Base-by-base conservation (phyloP, 768 basidiomycete genomes). In the Amanita subjunquillea region DNA sequence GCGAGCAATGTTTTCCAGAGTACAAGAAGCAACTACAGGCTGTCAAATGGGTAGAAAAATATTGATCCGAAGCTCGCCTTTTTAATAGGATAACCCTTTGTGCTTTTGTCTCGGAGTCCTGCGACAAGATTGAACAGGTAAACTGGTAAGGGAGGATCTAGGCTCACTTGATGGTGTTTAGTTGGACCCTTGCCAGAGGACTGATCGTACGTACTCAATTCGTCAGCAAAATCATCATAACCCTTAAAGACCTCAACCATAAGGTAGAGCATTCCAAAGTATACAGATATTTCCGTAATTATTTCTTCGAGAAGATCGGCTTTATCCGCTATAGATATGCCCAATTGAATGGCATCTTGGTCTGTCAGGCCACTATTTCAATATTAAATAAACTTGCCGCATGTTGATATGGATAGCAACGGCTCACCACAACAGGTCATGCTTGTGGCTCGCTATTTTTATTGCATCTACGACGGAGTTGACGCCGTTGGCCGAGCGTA, bases 31-130 rank as follows among this genome's bases (percentile, higher is more conserved):
- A 97, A 80, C 94, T 96, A 59, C 4, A 20, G 10, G 45, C 5
- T 46, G 44, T 50, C 17, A 38, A 15, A 40, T 30, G 22, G 13
- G 22, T 34, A 10, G 20, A 13, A 10, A 27, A 3, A 8, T 23
- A 50, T 32, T 13, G 23, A 17, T 10, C 25, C 45, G 50, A 39
- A 51, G 55, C 50, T 20, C 49, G 89, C 93, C 79, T 97, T 97
- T 71, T 98, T 99, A 60, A 96, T 88, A 0, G 96, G 96, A 68
- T 96, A 99, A 4, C 91, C 91, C 62, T 90, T 93, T 2, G 91
- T 87, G 62, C 87, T 88, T 70, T 92, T 91, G 65, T 98, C 95
- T 58, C 91, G 83, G 39, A 97, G 71, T 39, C 85, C 83, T 22
- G 91, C 85, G n/a, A 97, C 85, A 44, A 93, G 78, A 50, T 86